Evolutionary conservation across 371 early-diverging fungal genomes (phyloP).

Genomic region (Saksenaea vasiformis): DNA sequence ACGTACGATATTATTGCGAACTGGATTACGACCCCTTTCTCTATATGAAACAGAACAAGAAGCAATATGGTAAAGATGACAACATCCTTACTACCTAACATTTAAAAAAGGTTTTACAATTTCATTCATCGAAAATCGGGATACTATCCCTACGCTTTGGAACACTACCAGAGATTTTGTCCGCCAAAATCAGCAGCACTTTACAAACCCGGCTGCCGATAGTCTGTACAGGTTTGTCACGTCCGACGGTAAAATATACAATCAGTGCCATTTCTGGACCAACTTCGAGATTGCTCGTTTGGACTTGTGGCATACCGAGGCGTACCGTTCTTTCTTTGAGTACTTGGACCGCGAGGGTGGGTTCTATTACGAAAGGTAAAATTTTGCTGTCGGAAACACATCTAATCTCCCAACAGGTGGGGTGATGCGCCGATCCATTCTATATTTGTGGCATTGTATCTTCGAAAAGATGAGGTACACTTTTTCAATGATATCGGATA

Average conservation of each 20-base stretch:
- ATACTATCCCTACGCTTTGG: conserved; percentile 80
- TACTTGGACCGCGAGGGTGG: conserved; percentile 67
- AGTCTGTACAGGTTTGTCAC: conserved; percentile 28
- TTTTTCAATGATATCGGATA: conserved; percentile 91
- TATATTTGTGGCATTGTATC: conserved; percentile 71
- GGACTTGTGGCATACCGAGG: conserved; percentile 72
- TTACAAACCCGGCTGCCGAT: conserved; percentile 18
- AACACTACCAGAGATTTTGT: conserved; percentile 43
- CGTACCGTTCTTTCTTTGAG: conserved; percentile 56
- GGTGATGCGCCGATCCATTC: conserved; percentile 97
- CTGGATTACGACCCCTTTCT: conserved; percentile 83
- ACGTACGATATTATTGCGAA: conserved; percentile 76
- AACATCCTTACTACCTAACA: neutral
- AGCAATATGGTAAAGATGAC: conserved; percentile 65
- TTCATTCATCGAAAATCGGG: conserved; percentile 66
- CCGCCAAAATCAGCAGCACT: conserved; percentile 16
- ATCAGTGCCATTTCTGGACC: conserved; percentile 86
- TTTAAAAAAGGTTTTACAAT: conserved; percentile 57
- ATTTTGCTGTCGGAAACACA: neutral
- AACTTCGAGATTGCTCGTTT: conserved; percentile 93
- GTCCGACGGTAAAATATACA: conserved; percentile 43
- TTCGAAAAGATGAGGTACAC: conserved; percentile 74
- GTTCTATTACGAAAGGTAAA: conserved; percentile 52
- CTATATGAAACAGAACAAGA: conserved; percentile 72
- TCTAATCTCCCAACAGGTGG: conserved; percentile 55